Evolutionary conservation across 2,329 filamentous ascomycete species (phyloP).

Genomic region (Lecanicillium sp.): DNA sequence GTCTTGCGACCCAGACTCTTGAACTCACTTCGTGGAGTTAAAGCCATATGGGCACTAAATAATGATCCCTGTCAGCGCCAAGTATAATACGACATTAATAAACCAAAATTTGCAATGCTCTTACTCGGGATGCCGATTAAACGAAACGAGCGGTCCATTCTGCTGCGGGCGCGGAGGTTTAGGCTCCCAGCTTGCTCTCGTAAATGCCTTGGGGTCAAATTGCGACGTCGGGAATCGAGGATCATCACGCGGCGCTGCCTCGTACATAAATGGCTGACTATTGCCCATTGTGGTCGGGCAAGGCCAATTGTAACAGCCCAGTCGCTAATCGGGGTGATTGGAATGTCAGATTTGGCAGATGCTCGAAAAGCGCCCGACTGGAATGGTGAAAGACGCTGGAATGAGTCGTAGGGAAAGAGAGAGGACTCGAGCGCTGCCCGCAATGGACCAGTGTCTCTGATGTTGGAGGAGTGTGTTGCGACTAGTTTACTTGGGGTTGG

Average conservation of each 20-base stretch:
- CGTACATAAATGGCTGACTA: constrained; percentile 63
- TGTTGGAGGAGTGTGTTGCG: no score
- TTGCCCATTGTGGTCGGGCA: constrained; percentile 2
- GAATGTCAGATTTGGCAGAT: no score
- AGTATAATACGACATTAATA: not conserved
- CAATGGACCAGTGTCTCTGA: no score
- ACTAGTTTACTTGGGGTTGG: no score
- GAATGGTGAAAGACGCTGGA: no score
- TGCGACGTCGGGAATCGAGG: constrained; percentile 42
- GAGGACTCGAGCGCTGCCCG: no score
- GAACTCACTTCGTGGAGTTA: constrained; percentile 53
- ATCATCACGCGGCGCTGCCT: constrained; percentile 40
- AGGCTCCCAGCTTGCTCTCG: constrained; percentile 66
- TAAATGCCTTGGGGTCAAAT: constrained; percentile 86
- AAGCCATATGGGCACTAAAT: constrained; percentile 50
- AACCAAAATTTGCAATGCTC: constrained; percentile 19
- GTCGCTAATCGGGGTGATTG: no score
- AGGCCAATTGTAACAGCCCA: no score
- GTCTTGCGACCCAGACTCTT: constrained; percentile 60
- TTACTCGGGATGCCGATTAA: constrained; percentile 84
- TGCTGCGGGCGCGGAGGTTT: constrained; percentile 54
- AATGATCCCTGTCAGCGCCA: not conserved
- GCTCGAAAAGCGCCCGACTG: no score
- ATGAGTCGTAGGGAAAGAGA: no score
- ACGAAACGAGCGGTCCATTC: constrained; percentile 68